Evolutionary conservation across 208 protist genomes (phyloP), one percentile per base, ranked within the genome.

Genomic region (Plasmodiophora brassicae): DNA sequence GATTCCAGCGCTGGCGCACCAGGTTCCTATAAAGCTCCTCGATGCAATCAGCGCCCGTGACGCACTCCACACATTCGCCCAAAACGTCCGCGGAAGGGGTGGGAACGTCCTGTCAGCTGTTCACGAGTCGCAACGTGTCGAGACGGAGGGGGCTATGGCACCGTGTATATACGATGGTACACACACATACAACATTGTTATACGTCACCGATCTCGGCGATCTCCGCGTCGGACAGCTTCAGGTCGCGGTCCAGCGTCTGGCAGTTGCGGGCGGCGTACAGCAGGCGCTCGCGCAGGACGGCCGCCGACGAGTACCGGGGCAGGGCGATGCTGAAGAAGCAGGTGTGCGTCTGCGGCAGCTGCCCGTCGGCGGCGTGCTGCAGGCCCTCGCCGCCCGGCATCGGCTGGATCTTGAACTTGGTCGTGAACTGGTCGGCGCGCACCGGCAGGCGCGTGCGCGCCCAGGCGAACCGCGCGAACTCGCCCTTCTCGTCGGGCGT

Each of bases 181-280:
- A n/a, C n/a, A n/a, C n/a, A n/a, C n/a, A n/a, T n/a, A n/a, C n/a
- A n/a, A n/a, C n/a, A n/a, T n/a, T n/a, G n/a, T 78, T 78, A 78
- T 78, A 78, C 41, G 41, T 78, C 65, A 44, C 65, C 65, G 20
- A 78, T 38, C 41, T 78, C 65, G 41, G 65, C 65, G n/a, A 78
- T 78, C 65, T 78, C 65, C 20, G 65, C 65, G 41, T 78, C 65
- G 14, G 65, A 78, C n/a, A 78, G 65, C n/a, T 78, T 78, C 14
- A 78, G n/a, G 41, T 90, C 90, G 39, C 38, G 46, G 71, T 91
- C 87, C n/a, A 91, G 88, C 28, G 87, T 72, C 22, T 45, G 71
- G 50, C 89, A 91, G 46, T 91, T 84, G 38, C 38, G 60, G n/a
- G 85, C 46, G 1, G 89, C 89, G 71, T 90, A 91, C 8, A 91